These are phyloP conservation scores for Capsicum pubescens DNA, from an alignment of 257 asterid genomes.

Conservation along the genomic window DNA sequence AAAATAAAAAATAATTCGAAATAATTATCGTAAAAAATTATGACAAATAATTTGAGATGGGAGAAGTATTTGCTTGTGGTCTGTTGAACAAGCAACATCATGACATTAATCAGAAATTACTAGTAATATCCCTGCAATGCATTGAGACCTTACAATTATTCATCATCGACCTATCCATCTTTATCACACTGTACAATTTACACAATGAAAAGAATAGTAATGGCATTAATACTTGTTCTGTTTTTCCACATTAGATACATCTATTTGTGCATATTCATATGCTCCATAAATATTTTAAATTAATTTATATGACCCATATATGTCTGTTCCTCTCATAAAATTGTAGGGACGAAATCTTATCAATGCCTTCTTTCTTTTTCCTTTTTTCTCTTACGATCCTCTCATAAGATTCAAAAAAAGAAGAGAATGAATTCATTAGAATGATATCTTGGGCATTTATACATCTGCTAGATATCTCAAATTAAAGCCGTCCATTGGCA, in stretches of 20 bases:
- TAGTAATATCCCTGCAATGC: not conserved
- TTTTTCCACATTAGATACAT: not conserved
- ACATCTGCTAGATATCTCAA: not conserved
- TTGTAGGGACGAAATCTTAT: not conserved
- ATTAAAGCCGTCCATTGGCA: not conserved
- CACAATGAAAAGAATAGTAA: not conserved
- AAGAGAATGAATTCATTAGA: not conserved
- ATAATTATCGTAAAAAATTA: not conserved
- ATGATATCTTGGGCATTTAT: not conserved
- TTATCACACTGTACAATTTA: not conserved
- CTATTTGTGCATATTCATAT: not conserved
- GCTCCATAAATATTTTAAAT: not conserved
- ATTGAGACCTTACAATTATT: not conserved
- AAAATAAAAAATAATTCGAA: not conserved
- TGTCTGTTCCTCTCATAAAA: not conserved
- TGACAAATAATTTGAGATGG: not conserved
- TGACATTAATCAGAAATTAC: not conserved
- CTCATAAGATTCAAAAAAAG: not conserved
- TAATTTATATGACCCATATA: not conserved
- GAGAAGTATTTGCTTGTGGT: not conserved
- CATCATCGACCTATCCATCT: slow-evolving; percentile 5
- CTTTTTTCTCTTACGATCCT: not conserved
- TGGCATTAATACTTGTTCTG: not conserved
- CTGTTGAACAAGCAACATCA: not conserved
- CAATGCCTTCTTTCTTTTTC: not conserved